Evolutionary conservation across 768 basidiomycete species (phyloP), one percentile per base, ranked within the genome.

Genomic region (Galerina marginata): DNA sequence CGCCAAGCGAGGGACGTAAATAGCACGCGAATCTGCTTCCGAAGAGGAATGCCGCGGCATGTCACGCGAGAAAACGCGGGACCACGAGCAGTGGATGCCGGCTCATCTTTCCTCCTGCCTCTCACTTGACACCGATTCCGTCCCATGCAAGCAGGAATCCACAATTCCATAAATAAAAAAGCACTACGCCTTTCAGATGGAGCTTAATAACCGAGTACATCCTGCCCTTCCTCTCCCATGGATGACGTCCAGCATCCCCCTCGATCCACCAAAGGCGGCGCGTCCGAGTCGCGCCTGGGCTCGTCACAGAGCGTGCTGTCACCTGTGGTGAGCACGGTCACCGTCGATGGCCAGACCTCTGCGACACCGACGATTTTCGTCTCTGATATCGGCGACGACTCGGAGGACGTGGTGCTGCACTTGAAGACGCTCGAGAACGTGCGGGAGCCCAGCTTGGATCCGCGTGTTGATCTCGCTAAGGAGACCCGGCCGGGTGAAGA

Each of bases 371-470:
- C 68, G 11, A 33, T 68, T 14, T 50, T 63, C 23, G 60, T 58
- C 1, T 54, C 59, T 12, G 48, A 61, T 23, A 44, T 58, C 25
- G 52, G 56, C 39, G 47, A 54, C 29, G 29, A 33, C 29, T 4
- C 29, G 2, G 67, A 75, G 29, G 71, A 68, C 4, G 64, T 76
- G 1, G 68, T 70, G 2, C 50, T 69, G 2, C 1, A 33, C 29
- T 2, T 33, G 9, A 76, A 71, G 56, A 62, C 72, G 9, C 50
- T 75, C 43, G 68, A 72, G 42, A 69, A 74, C 23, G 64, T 74
- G 37, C 58, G 67, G 25, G 74, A 80, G 51, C 68, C 73, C 5
- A 72, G 65, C 25, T 60, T 80, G 45, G 81, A 82, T 65, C 76
- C 79, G 10, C 71, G 77, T 44, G 63, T 80, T 36, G 70, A 69